phyloP scores from a whole-genome alignment of 192 early-diverging fungal genomes.

The Rhizophagus prolifer region DNA sequence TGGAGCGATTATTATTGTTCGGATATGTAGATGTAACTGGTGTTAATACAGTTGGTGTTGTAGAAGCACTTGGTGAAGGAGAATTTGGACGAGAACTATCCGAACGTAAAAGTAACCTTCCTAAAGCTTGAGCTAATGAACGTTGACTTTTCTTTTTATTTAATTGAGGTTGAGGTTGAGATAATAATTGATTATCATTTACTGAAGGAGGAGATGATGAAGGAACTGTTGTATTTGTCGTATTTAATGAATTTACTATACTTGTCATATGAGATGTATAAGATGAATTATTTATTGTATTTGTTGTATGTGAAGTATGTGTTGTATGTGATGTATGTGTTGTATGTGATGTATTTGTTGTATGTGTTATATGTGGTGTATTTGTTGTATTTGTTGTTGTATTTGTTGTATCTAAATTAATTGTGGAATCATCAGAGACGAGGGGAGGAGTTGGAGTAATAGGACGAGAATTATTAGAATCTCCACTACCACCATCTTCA shows the following conservation, averaged over 20 bases:
- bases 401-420: neutral
- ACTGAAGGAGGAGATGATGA: neutral
- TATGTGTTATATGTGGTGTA: neutral
- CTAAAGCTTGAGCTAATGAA: slow-evolving; percentile 10
- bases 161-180: neutral
- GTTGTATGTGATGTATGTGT: too few relatives aligned
- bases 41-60: neutral
- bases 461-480: neutral
- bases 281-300: neutral
- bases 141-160: slow-evolving; percentile 16
- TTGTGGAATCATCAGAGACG: neutral
- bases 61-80: neutral
- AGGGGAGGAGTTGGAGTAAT: neutral
- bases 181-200: neutral
- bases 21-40: neutral
- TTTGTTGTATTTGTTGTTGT: neutral
- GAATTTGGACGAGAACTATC: neutral
- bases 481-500: neutral
- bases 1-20: neutral
- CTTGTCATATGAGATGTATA: neutral
- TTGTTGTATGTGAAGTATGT: neutral
- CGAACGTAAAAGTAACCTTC: neutral
- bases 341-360: neutral
- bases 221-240: neutral
- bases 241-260: too few relatives aligned